Conservation (phyloP, 129 eudicot genomes). For the Rutidosis leptorrhynchoides region DNA sequence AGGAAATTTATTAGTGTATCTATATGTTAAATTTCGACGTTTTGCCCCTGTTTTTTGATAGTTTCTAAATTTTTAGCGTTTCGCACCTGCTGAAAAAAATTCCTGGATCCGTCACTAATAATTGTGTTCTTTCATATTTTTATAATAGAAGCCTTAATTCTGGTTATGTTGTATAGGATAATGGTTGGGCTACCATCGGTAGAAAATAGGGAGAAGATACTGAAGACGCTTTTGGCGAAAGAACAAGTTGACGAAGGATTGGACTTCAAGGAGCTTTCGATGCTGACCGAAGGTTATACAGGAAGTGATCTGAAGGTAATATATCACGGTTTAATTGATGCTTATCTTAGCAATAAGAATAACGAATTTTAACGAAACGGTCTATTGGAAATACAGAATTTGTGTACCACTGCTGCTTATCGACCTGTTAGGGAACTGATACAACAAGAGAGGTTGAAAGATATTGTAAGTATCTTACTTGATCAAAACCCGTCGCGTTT, state of each 20-base stretch:
- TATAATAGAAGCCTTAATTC: too few species aligned
- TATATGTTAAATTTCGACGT: too few species aligned
- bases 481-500: not conserved
- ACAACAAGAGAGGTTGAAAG: slow-evolving; percentile 77
- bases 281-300: slow-evolving; percentile 82
- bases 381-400: slow-evolving; percentile 46
- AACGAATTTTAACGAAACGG: slow-evolving; percentile 3
- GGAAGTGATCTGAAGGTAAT: slow-evolving; percentile 96
- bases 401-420: slow-evolving; percentile 92
- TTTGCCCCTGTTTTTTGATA: too few species aligned
- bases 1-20: too few species aligned
- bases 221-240: slow-evolving; percentile 70
- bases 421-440: slow-evolving; percentile 93
- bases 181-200: slow-evolving; percentile 91
- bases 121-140: too few species aligned
- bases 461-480: slow-evolving; percentile 43
- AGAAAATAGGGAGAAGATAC: slow-evolving; percentile 73
- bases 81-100: too few species aligned
- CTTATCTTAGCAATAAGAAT: slow-evolving; percentile 2
- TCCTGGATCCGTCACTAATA: too few species aligned
- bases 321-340: not conserved
- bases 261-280: slow-evolving; percentile 64
- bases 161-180: slow-evolving; percentile 55
- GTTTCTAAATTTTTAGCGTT: too few species aligned
- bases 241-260: slow-evolving; percentile 57